Conservation (phyloP, 495 filamentous ascomycete genomes). For the Eremomyces bilateralis region DNA sequence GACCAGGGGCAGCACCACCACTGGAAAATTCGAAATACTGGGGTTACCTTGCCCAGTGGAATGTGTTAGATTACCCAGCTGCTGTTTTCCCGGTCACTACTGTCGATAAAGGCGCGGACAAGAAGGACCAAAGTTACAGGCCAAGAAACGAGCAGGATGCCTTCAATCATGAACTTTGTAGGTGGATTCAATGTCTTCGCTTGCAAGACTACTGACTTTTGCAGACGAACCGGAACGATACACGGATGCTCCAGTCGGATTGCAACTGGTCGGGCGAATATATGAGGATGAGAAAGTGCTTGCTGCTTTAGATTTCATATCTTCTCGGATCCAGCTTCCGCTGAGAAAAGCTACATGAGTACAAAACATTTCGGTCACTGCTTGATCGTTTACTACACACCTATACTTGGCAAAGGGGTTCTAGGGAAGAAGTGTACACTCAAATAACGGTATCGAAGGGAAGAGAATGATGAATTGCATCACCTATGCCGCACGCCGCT, state of each 20-base stretch:
- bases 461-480: no score
- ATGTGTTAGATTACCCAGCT: constrained; percentile 45
- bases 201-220: neutral
- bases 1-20: constrained; percentile 34
- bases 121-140: constrained; percentile 12
- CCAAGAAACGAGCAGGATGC: constrained; percentile 20
- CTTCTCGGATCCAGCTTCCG: constrained; percentile 11
- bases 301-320: constrained; percentile 19
- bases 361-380: no score
- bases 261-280: constrained; percentile 22
- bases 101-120: constrained; percentile 22
- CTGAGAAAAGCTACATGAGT: no score
- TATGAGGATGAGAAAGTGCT: constrained; percentile 27
- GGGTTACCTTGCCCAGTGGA: constrained; percentile 56
- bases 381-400: no score
- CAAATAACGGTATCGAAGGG: no score
- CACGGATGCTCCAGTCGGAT: constrained; percentile 16
- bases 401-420: no score
- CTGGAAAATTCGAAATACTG: constrained; percentile 41
- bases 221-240: constrained; percentile 15
- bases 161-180: constrained; percentile 21
- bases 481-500: constrained; percentile 17
- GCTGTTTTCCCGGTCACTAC: constrained; percentile 29
- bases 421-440: no score
- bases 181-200: constrained; percentile 2